These are phyloP conservation scores for Lasiodiplodia theobromae DNA, from an alignment of 2,329 filamentous ascomycete genomes.

Conservation along the genomic window DNA sequence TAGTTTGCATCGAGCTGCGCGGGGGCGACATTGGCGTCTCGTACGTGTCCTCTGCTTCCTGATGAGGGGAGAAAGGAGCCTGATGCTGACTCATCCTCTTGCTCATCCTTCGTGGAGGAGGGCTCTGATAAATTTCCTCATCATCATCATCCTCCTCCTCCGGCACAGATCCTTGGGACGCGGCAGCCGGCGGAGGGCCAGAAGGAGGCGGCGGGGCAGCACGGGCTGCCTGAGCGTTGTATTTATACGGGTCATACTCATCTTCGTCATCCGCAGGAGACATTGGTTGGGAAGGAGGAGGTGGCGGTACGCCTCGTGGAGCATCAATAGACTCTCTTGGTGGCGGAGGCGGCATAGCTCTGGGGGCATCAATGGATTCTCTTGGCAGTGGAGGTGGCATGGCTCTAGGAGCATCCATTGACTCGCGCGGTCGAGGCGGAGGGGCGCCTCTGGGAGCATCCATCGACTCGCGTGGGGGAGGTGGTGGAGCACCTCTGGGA, in stretches of 20 bases:
- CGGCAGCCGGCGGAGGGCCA: constrained; percentile 44
- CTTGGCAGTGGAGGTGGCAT: constrained; percentile 71
- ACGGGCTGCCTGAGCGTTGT: constrained; percentile 48
- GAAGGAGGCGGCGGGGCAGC: constrained; percentile 44
- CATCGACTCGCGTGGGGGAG: constrained; percentile 56
- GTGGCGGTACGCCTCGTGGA: constrained; percentile 60
- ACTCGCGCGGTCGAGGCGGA: constrained; percentile 69
- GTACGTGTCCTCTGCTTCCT: constrained; percentile 35
- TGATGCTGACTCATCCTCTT: constrained; percentile 37
- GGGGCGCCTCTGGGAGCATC: constrained; percentile 54
- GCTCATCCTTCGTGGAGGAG: constrained; percentile 39
- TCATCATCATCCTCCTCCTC: constrained; percentile 43
- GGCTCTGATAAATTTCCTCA: constrained; percentile 46
- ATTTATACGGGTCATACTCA: constrained; percentile 73
- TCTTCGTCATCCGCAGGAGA: constrained; percentile 57
- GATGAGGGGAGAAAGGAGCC: constrained; percentile 45
- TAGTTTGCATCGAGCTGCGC: constrained; percentile 36
- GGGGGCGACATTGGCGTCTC: constrained; percentile 45
- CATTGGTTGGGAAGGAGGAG: constrained; percentile 61
- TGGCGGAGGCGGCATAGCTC: constrained; percentile 72
- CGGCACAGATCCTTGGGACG: constrained; percentile 31
- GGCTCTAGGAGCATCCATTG: constrained; percentile 73
- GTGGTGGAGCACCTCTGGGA: constrained; percentile 74
- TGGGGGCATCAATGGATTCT: constrained; percentile 73
- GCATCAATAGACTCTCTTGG: constrained; percentile 49